Evolutionary conservation across 805 yeast genomes (phyloP).

Genomic region (Jamesozyma spencerorum): DNA sequence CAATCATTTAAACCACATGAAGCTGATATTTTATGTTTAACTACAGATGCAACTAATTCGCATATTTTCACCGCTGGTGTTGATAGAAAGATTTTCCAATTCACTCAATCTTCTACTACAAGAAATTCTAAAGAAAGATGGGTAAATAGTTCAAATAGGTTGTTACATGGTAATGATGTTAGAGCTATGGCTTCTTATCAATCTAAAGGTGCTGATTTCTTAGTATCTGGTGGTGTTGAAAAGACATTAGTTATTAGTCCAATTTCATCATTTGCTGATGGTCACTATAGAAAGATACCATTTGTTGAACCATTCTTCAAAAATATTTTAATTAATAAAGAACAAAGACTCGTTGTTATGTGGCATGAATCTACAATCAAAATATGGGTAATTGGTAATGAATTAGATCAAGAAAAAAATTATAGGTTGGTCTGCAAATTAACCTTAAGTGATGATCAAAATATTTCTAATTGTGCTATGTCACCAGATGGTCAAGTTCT

Average conservation of each 20-base stretch:
- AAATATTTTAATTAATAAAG: slow-evolving; percentile 40
- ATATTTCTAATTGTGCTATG: slow-evolving; percentile 58
- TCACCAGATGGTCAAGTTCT: slow-evolving; percentile 57
- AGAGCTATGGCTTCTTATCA: slow-evolving; percentile 67
- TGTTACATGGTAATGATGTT: slow-evolving; percentile 79
- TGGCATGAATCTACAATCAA: slow-evolving; percentile 77
- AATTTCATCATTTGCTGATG: slow-evolving; percentile 55
- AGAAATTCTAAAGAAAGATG: slow-evolving; percentile 41
- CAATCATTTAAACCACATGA: slow-evolving; percentile 81
- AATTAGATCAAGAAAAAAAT: slow-evolving; percentile 17
- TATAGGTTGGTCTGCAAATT: slow-evolving; percentile 55
- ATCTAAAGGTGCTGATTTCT: slow-evolving; percentile 53
- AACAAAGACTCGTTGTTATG: slow-evolving; percentile 48
- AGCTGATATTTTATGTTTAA: slow-evolving; percentile 77
- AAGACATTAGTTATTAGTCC: slow-evolving; percentile 56
- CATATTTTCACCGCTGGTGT: slow-evolving; percentile 82
- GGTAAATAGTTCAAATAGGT: slow-evolving; percentile 66
- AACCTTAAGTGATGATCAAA: slow-evolving; percentile 65
- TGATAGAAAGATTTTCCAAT: slow-evolving; percentile 80
- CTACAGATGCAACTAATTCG: slow-evolving; percentile 50
- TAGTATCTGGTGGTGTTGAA: slow-evolving; percentile 81
- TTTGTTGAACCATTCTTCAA: slow-evolving; percentile 46
- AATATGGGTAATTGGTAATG: slow-evolving; percentile 57
- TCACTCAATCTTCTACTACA: slow-evolving; percentile 28
- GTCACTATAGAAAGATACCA: slow-evolving; percentile 62